These are phyloP conservation scores for Xylogone sp. DNA, from an alignment of 2,329 filamentous ascomycete genomes.

Conservation along the genomic window DNA sequence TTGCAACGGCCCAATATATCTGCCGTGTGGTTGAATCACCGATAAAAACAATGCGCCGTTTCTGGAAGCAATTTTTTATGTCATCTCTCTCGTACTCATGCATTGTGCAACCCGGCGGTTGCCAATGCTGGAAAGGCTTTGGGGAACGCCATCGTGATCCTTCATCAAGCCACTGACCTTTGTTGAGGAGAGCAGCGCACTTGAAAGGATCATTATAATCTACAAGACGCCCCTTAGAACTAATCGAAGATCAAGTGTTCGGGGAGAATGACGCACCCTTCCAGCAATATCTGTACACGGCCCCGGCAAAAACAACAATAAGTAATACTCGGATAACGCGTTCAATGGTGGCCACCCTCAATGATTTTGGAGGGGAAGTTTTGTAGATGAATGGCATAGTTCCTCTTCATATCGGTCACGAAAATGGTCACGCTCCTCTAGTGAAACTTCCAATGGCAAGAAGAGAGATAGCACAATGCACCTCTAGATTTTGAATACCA, in stretches of 20 bases:
- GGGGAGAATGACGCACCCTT: constrained; percentile 14
- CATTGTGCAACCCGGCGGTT: constrained; percentile 56
- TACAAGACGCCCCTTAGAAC: constrained; percentile 5
- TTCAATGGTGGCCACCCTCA: constrained; percentile 6
- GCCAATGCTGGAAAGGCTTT: constrained; percentile 46
- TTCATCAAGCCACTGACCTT: constrained; percentile 46
- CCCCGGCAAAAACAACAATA: constrained; percentile 15
- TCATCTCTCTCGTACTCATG: constrained; percentile 50
- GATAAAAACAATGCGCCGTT: constrained; percentile 51
- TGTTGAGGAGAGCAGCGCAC: constrained; percentile 46
- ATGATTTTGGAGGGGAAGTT: constrained; percentile 2
- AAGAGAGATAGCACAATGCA: too few relatives aligned
- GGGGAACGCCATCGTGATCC: constrained; percentile 21
- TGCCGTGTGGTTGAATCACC: constrained; percentile 59
- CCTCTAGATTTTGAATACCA: too few relatives aligned
- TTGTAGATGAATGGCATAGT: constrained; percentile 2
- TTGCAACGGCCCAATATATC: constrained; percentile 54
- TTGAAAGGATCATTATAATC: constrained; percentile 44
- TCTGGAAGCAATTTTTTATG: constrained; percentile 47
- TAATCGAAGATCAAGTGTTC: too few relatives aligned
- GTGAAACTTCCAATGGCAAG: too few relatives aligned
- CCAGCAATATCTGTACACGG: constrained; percentile 27
- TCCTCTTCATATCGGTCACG: too few relatives aligned
- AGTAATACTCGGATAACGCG: constrained; percentile 17
- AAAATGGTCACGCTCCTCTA: too few relatives aligned